Percentiles rank a stretch among this genome's conserved stretches.
phyloP scores from a whole-genome alignment of 768 basidiomycete genomes.

The Neoboletus magnificus region DNA sequence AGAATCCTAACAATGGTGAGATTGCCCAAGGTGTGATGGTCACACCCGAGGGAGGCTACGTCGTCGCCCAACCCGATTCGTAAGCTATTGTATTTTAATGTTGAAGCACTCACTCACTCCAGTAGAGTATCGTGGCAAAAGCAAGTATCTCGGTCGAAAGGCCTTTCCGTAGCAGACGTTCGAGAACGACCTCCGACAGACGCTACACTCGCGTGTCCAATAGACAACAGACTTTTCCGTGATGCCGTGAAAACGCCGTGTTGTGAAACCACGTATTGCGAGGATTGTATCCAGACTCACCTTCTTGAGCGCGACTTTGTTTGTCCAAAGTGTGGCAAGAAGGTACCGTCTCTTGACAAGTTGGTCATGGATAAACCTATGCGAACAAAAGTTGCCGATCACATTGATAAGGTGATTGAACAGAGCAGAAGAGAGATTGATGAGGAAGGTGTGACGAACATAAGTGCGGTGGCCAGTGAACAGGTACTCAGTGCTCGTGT shows the following conservation, averaged over 20 bases:
- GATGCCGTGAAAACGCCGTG: slow-evolving; percentile 96
- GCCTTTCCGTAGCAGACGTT: slow-evolving; percentile 82
- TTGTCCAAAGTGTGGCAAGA: slow-evolving; percentile 87
- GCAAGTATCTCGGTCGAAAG: slow-evolving; percentile 75
- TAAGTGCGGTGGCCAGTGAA: slow-evolving; percentile 22
- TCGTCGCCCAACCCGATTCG: slow-evolving; percentile 95
- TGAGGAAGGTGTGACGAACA: slow-evolving; percentile 39
- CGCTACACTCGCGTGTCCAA: slow-evolving; percentile 74
- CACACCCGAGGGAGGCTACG: slow-evolving; percentile 97
- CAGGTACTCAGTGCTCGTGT: slow-evolving; percentile 33
- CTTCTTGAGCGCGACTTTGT: slow-evolving; percentile 93
- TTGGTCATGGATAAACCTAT: slow-evolving; percentile 75
- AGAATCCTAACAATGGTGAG: slow-evolving; percentile 72
- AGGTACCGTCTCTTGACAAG: slow-evolving; percentile 86
- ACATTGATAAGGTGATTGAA: slow-evolving; percentile 79
- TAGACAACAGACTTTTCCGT: slow-evolving; percentile 90
- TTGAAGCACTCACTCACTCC: neutral
- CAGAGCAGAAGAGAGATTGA: slow-evolving; percentile 64
- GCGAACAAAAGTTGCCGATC: slow-evolving; percentile 73
- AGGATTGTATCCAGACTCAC: slow-evolving; percentile 95
- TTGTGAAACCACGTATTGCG: slow-evolving; percentile 88
- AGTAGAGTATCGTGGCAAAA: slow-evolving; percentile 92
- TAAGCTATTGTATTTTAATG: slow-evolving; percentile 41
- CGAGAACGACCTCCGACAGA: slow-evolving; percentile 84
- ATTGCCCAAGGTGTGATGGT: slow-evolving; percentile 92